Evolutionary conservation across 2,329 filamentous ascomycete species (phyloP).

Genomic region (Hymenoscyphus fraxineus): DNA sequence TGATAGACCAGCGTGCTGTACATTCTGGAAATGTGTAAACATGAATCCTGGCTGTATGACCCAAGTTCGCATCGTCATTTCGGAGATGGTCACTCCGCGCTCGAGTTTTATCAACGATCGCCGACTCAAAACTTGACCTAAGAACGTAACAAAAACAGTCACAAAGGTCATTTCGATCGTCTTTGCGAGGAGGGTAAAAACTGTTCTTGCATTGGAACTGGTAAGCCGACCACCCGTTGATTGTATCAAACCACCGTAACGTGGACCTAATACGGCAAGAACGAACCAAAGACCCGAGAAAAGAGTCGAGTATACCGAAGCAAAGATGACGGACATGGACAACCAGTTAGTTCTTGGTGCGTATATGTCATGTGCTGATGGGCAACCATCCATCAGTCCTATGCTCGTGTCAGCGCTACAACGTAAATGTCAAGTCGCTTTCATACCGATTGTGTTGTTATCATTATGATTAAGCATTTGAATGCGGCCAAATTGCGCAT

Average conservation of each 20-base stretch:
- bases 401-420: background rate
- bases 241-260: constrained; percentile 56
- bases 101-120: constrained; percentile 43
- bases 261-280: constrained; percentile 37
- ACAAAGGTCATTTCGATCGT: constrained; percentile 74
- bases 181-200: constrained; percentile 67
- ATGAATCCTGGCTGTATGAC: constrained; percentile 69
- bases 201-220: constrained; percentile 59
- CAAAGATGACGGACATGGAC: constrained; percentile 9
- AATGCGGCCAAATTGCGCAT: background rate
- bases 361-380: constrained; percentile 8
- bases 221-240: constrained; percentile 45
- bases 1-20: constrained; percentile 61
- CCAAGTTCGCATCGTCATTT: constrained; percentile 75
- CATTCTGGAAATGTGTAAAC: constrained; percentile 63
- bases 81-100: constrained; percentile 66
- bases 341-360: constrained; percentile 7
- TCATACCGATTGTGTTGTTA: background rate
- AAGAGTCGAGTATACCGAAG: constrained; percentile 55
- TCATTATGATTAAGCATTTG: constrained; percentile 11
- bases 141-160: constrained; percentile 67
- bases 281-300: constrained; percentile 64
- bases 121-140: constrained; percentile 72
- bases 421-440: background rate
- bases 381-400: constrained; percentile 12